These are phyloP conservation scores for Athelia sp. DNA, from an alignment of 1,284 basidiomycete species.

Conservation along the genomic window DNA sequence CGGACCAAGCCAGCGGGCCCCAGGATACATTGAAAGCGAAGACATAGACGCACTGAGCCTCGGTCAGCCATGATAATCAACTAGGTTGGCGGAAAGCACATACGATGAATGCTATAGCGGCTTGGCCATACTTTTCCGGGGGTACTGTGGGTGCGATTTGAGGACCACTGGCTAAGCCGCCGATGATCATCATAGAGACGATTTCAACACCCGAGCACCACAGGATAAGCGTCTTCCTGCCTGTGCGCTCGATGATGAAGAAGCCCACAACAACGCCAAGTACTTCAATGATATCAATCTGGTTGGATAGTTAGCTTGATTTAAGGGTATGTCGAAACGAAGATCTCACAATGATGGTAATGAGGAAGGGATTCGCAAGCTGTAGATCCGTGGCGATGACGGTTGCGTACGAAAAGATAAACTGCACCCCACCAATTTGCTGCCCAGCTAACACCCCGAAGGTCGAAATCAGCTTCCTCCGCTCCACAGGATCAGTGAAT, in stretches of 20 bases:
- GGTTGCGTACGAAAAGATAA: neutral
- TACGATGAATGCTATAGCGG: neutral
- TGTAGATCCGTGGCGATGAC: neutral
- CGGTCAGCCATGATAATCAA: neutral
- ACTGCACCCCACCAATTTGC: constrained; percentile 1
- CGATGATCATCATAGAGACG: constrained; percentile 4
- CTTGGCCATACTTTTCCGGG: constrained; percentile 1
- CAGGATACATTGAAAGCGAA: constrained; percentile 8
- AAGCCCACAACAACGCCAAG: constrained; percentile 8
- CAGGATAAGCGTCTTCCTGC: constrained; percentile 2
- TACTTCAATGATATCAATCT: constrained; percentile 9
- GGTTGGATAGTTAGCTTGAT: neutral
- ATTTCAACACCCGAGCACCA: constrained; percentile 2
- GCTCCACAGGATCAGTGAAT: neutral
- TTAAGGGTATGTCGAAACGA: no score
- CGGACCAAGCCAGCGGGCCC: constrained; percentile 9
- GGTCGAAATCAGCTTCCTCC: neutral
- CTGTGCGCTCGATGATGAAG: constrained; percentile 8
- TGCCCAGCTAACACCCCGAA: neutral
- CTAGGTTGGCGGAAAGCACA: neutral
- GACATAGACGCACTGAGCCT: constrained; percentile 4
- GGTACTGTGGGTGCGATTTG: neutral
- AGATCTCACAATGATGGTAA: constrained; percentile 1
- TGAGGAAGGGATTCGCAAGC: neutral
- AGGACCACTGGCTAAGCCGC: neutral